phyloP scores from a whole-genome alignment of 306 rosid genomes.

The Begonia loranthoides region DNA sequence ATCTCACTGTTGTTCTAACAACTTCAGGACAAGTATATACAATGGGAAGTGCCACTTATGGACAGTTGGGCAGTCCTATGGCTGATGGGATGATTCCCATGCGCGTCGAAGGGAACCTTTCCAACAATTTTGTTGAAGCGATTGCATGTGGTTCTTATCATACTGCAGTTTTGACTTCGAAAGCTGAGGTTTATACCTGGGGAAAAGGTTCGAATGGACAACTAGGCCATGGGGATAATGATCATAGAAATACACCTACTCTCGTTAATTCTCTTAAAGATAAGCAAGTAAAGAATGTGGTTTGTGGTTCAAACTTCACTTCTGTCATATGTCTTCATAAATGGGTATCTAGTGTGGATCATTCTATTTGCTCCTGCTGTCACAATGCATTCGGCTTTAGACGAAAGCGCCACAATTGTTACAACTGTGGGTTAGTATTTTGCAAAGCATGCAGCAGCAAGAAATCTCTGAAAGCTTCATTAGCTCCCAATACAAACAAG shows the following conservation, averaged over 20 bases:
- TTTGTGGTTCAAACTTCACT: conserved; percentile 88
- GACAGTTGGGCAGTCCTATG: conserved; percentile 73
- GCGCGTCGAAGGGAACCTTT: conserved; percentile 50
- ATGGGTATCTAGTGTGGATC: conserved; percentile 75
- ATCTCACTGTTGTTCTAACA: conserved; percentile 77
- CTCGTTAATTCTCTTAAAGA: conserved; percentile 52
- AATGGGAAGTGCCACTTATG: conserved; percentile 75
- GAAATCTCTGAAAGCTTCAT: conserved; percentile 76
- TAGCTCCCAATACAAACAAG: conserved; percentile 69
- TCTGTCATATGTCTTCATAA: conserved; percentile 78
- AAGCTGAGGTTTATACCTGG: conserved; percentile 88
- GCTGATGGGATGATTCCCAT: conserved; percentile 64
- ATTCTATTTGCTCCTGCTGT: conserved; percentile 67
- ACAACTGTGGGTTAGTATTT: conserved; percentile 88
- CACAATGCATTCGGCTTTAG: conserved; percentile 70
- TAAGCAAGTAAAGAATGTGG: conserved; percentile 61
- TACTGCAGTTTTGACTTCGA: conserved; percentile 81
- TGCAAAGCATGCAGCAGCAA: conserved; percentile 81
- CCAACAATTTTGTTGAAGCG: conserved; percentile 52
- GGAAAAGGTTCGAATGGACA: conserved; percentile 97
- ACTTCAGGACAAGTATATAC: conserved; percentile 66
- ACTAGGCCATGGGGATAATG: conserved; percentile 82
- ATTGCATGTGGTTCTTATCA: conserved; percentile 89
- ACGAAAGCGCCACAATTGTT: conserved; percentile 95
- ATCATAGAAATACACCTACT: conserved; percentile 65